Base-by-base conservation (phyloP, 352 stramenopile genomes). In the Phytophthora idaei region DNA sequence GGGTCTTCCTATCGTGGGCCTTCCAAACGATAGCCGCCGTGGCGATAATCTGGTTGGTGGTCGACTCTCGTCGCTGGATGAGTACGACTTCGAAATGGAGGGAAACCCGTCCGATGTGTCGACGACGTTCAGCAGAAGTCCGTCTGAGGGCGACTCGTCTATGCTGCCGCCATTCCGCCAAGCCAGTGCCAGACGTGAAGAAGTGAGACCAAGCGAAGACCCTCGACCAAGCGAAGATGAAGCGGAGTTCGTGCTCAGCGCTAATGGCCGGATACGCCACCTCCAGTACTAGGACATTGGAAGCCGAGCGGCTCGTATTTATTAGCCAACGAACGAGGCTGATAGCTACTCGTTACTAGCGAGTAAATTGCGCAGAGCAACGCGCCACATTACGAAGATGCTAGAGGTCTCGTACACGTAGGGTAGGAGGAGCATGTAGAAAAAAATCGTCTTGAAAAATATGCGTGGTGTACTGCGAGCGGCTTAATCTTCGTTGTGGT, bases 21-120 rank as follows among this genome's bases (percentile, higher is more conserved):
- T 71, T 34, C 74, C 78, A 5, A 77, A 51, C 53, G 65, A 74
- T 27, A 74, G 76, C 14, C 74, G 76, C 5, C 78, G 67, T 47
- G 64, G 69, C n/a, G 70, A 78, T 21, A 69, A 70, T 8, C 57
- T 79, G 11, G 64, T 75, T 28, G 69, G 80, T 10, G 64, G 80
- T 44, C 69, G 76, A n/a, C 73, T 93, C 25, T 83, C 82, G 44
- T 87, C 80, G n/a, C 68, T 93, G 51, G 62, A 81, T 54, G 84
- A 93, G 61, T 90, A 87, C 61, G 80, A 88, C 47, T 67, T 75
- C 10, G 69, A 73, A 32, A 76, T 74, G 66, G 57, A 75, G 15
- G 47, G 56, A 39, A 67, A 56, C 44, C 57, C 69, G 21, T 77
- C 75, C 4, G 73, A 87, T 53, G 46, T 77, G 49, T 81, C 79